A percentile compares a stretch with the other conserved stretches of the same genome.
Conservation (phyloP, 2,329 filamentous ascomycete genomes). For the Fusarium continuum region DNA sequence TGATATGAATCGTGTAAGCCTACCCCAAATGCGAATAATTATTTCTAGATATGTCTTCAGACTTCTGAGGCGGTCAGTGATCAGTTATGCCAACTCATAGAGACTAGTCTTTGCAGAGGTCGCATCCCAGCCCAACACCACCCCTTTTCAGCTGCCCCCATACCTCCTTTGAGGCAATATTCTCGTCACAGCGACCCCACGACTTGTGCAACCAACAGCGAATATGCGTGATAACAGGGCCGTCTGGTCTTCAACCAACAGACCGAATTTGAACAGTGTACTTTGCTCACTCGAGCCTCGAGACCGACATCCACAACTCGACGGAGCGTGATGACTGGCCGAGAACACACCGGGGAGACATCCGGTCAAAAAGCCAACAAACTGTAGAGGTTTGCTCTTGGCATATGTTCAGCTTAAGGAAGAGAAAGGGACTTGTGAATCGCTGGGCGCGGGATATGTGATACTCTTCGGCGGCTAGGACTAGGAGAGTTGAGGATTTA, state of each 20-base stretch:
- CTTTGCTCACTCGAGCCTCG: background rate
- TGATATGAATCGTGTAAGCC: background rate
- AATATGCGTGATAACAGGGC: conserved; percentile 1
- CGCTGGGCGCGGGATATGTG: conserved; percentile 11
- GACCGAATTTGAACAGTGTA: conserved; percentile 5
- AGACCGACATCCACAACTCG: conserved; percentile 10
- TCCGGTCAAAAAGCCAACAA: conserved; percentile 13
- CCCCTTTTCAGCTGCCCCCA: conserved; percentile 24
- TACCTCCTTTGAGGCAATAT: conserved; percentile 14
- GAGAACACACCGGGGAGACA: conserved; percentile 16
- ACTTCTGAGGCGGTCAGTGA: background rate
- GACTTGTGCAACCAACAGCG: conserved; percentile 2
- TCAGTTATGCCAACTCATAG: background rate
- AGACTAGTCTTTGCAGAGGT: background rate
- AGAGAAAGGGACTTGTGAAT: background rate
- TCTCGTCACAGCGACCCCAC: conserved; percentile 25
- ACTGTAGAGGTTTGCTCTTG: background rate
- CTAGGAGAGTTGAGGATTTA: conserved; percentile 17
- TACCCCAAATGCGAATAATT: background rate
- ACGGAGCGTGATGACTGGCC: conserved; percentile 23
- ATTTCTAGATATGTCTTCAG: background rate
- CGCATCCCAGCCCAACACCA: conserved; percentile 9
- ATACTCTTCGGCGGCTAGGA: conserved; percentile 1
- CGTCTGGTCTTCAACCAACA: background rate
- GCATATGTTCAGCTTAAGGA: background rate